Conservation (phyloP, 345 rosid species). For the Euclidium syriacum region DNA sequence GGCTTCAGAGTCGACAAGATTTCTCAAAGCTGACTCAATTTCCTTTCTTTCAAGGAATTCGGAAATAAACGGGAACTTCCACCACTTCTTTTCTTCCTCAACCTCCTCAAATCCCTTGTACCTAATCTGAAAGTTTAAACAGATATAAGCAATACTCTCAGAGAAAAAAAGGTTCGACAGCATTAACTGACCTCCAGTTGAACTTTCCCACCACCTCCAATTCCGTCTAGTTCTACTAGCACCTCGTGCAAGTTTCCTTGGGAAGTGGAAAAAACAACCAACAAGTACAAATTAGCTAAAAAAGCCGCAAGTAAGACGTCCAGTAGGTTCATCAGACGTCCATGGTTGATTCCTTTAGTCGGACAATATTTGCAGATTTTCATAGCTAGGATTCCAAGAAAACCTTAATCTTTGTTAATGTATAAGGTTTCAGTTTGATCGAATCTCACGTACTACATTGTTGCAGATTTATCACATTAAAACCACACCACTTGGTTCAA, state of each 20-base stretch:
- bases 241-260: constrained; percentile 66
- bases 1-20: constrained; percentile 53
- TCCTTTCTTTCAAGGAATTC: constrained; percentile 64
- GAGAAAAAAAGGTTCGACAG: background rate
- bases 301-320: background rate
- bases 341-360: constrained; percentile 1
- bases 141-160: background rate
- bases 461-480: background rate
- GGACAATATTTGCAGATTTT: background rate
- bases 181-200: constrained; percentile 65
- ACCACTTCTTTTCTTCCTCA: constrained; percentile 75
- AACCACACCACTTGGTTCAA: background rate
- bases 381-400: background rate
- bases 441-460: background rate
- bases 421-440: background rate
- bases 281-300: background rate
- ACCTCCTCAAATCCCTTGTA: constrained; percentile 74
- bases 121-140: constrained; percentile 47
- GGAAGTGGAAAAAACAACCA: constrained; percentile 9
- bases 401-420: background rate
- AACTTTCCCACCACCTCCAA: constrained; percentile 94
- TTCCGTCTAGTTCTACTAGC: constrained; percentile 84
- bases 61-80: constrained; percentile 68
- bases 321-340: background rate
- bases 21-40: constrained; percentile 54